Evolutionary conservation across 768 basidiomycete species (phyloP).

Genomic region (Lactifluus hygrophoroides): DNA sequence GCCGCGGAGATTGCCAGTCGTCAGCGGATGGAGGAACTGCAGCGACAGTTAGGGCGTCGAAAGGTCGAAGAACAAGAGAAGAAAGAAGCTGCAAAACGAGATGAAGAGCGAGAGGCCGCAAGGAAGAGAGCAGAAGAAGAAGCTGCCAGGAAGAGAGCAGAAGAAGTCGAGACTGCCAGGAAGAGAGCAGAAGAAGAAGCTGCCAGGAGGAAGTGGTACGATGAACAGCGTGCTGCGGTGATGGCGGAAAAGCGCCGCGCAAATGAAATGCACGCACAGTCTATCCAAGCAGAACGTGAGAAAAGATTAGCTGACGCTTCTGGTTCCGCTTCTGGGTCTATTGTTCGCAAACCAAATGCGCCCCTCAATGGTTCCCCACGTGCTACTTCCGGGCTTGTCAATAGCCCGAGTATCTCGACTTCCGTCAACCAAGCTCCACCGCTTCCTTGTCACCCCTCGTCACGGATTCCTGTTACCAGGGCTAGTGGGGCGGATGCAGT

Average conservation of each 20-base stretch:
- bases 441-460: neutral
- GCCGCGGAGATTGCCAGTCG: neutral
- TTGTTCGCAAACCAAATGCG: neutral
- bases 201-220: constrained; percentile 1
- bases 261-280: neutral
- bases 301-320: neutral
- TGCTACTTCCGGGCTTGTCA: neutral
- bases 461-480: neutral
- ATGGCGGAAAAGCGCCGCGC: constrained; percentile 1
- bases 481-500: neutral
- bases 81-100: constrained; percentile 2
- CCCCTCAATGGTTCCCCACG: neutral
- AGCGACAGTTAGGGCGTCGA: constrained; percentile 5
- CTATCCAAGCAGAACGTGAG: constrained; percentile 8
- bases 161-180: too few species aligned
- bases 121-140: constrained; percentile 6
- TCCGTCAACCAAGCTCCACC: neutral
- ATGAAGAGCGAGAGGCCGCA: neutral
- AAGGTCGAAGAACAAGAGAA: constrained; percentile 7
- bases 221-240: constrained; percentile 5
- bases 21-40: constrained; percentile 2
- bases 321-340: neutral
- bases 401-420: neutral
- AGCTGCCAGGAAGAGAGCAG: constrained; percentile 4
- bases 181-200: constrained; percentile 11